A percentile compares a stretch with the other conserved stretches of the same genome.
phyloP scores from a whole-genome alignment of 2,329 filamentous ascomycete genomes.

The Aspergillus eucalypticola region DNA sequence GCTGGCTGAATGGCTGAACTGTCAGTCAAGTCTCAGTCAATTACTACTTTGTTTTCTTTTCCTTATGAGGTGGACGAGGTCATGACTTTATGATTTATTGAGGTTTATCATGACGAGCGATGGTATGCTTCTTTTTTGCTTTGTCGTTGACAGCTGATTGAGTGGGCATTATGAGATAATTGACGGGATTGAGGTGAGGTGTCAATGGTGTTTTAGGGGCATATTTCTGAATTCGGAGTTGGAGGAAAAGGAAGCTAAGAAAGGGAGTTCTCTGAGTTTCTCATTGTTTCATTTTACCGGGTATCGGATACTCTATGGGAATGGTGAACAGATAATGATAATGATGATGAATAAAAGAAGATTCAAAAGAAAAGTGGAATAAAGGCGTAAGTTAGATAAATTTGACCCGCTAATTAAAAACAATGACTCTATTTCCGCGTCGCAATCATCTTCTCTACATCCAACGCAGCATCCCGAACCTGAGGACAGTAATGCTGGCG shows the following conservation, averaged over 20 bases:
- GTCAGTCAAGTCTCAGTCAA: neutral
- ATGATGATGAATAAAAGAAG: neutral
- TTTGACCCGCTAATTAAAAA: constrained; percentile 10
- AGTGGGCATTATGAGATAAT: too few species aligned
- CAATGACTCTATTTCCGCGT: constrained; percentile 18
- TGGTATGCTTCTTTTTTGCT: neutral
- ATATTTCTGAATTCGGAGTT: neutral
- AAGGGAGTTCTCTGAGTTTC: neutral
- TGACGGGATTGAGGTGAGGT: too few species aligned
- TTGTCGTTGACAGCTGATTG: neutral
- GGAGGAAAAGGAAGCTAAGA: neutral
- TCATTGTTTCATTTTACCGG: neutral
- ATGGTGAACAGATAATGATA: neutral
- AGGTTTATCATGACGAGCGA: neutral
- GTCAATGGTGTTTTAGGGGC: neutral
- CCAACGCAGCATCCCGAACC: constrained; percentile 72
- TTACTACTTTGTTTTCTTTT: neutral
- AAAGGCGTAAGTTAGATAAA: constrained; percentile 5
- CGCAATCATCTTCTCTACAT: constrained; percentile 66
- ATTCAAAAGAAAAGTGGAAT: neutral
- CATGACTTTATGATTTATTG: neutral
- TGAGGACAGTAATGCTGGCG: constrained; percentile 82
- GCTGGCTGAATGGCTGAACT: too few species aligned
- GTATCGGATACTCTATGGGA: neutral
- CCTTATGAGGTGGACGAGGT: neutral